Evolutionary conservation across 306 rosid genomes (phyloP).

Genomic region (Lathyrus sativus): DNA sequence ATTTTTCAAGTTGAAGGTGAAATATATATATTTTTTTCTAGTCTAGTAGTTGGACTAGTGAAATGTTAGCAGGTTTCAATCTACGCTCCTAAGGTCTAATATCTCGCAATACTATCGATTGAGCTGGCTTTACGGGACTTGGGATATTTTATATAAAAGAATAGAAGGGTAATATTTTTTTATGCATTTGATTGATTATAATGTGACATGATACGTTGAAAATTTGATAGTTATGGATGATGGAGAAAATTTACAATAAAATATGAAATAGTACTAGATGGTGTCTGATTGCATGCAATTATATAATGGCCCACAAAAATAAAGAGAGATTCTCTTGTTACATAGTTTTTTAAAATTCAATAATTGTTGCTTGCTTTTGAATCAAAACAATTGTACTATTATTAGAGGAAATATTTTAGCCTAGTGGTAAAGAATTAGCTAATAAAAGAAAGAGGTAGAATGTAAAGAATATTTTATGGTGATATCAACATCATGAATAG

Average conservation of each 20-base stretch:
- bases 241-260: slow-evolving; percentile 7
- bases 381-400: slow-evolving; percentile 41
- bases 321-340: slow-evolving; percentile 40
- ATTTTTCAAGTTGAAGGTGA: slow-evolving; percentile 51
- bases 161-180: slow-evolving; percentile 38
- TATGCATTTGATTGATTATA: slow-evolving; percentile 4
- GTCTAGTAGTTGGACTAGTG: no score
- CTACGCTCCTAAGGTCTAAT: no score
- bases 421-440: slow-evolving; percentile 29
- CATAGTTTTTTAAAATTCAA: slow-evolving; percentile 10
- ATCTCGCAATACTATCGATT: no score
- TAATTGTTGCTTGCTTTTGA: slow-evolving; percentile 42
- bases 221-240: slow-evolving; percentile 26
- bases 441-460: slow-evolving; percentile 28
- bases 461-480: slow-evolving; percentile 44
- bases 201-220: slow-evolving; percentile 29
- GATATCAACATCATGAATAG: slow-evolving; percentile 47
- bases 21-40: neutral
- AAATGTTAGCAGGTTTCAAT: no score
- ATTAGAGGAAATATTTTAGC: slow-evolving; percentile 6
- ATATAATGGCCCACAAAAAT: slow-evolving; percentile 39
- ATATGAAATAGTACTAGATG: slow-evolving; percentile 4
- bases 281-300: slow-evolving; percentile 30
- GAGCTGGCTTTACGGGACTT: no score
- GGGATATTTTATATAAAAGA: slow-evolving; percentile 41